These are phyloP conservation scores for Corynespora cassiicola DNA, from an alignment of 2,329 filamentous ascomycete genomes.

Conservation along the genomic window DNA sequence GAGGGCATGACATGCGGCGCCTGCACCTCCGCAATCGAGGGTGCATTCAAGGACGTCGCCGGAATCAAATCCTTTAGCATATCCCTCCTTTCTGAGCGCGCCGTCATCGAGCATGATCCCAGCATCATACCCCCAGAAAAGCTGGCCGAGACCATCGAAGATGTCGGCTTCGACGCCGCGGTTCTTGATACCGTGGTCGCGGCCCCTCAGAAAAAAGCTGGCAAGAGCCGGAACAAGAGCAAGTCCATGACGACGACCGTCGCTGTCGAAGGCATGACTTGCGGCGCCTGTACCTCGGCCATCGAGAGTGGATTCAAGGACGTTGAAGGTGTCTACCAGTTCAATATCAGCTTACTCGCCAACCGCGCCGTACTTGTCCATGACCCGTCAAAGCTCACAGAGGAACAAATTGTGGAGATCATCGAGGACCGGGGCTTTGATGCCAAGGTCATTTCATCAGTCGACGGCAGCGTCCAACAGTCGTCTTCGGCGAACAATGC, in stretches of 20 bases:
- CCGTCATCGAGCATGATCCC: constrained; percentile 82
- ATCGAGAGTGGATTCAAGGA: constrained; percentile 82
- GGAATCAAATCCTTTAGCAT: constrained; percentile 81
- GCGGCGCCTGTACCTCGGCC: constrained; percentile 92
- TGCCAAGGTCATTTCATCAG: constrained; percentile 79
- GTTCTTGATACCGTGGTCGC: constrained; percentile 74
- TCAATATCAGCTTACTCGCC: constrained; percentile 93
- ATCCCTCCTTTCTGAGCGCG: constrained; percentile 82
- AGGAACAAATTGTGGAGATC: constrained; percentile 78
- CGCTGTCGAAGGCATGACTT: constrained; percentile 95
- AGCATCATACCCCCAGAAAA: constrained; percentile 58
- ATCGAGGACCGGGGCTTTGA: constrained; percentile 93
- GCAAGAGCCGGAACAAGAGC: constrained; percentile 47
- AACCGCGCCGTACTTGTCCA: constrained; percentile 91
- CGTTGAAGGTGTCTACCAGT: constrained; percentile 79
- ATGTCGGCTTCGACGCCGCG: constrained; percentile 79
- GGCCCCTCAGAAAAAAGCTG: constrained; percentile 33
- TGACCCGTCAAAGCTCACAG: constrained; percentile 72
- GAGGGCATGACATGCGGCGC: constrained; percentile 93
- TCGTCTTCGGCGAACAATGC: constrained; percentile 64
- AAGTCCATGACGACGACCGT: constrained; percentile 77
- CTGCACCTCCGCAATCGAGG: constrained; percentile 84
- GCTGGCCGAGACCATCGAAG: constrained; percentile 66
- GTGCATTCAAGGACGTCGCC: constrained; percentile 75
- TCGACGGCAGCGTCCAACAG: constrained; percentile 62